Evolutionary conservation across 768 basidiomycete species (phyloP).

Genomic region (Serpula lacrymans): DNA sequence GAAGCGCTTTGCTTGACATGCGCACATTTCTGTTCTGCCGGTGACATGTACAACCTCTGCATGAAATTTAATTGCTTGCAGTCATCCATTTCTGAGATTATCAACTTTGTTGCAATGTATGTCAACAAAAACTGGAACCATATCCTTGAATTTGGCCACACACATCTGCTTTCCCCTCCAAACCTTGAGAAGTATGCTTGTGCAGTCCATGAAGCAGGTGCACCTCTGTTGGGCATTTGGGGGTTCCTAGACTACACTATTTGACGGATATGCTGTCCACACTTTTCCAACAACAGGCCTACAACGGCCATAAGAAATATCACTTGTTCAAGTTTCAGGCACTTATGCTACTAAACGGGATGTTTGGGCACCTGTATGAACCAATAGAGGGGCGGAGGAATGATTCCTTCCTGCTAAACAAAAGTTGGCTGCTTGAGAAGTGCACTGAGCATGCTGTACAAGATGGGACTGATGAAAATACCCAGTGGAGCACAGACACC

Average conservation of each 20-base stretch:
- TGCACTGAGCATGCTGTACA: conserved; percentile 4
- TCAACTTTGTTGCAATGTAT: conserved; percentile 9
- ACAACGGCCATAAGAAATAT: conserved; percentile 22
- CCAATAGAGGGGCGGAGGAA: conserved; percentile 15
- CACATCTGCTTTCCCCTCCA: conserved; percentile 8
- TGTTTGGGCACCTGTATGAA: conserved; percentile 23
- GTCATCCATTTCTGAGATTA: conserved; percentile 14
- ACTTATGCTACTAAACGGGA: conserved; percentile 21
- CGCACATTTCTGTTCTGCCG: conserved; percentile 11
- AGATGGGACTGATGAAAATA: conserved; percentile 5
- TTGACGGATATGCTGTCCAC: conserved; percentile 10
- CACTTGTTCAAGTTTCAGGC: conserved; percentile 28
- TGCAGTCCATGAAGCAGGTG: conserved; percentile 11
- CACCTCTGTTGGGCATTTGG: conserved; percentile 11
- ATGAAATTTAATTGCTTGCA: conserved; percentile 14
- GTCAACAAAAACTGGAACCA: conserved; percentile 17
- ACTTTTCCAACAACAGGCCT: conserved; percentile 6
- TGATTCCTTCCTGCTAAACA: conserved; percentile 12
- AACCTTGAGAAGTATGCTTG: conserved; percentile 12
- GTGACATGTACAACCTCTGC: conserved; percentile 10
- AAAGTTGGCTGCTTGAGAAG: conserved; percentile 8
- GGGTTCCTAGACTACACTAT: conserved; percentile 25
- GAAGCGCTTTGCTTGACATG: too few species aligned
- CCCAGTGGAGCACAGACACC: conserved; percentile 4
- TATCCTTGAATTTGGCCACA: conserved; percentile 15